phyloP scores from a whole-genome alignment of 129 eudicot genomes.

The Silybum marianum region DNA sequence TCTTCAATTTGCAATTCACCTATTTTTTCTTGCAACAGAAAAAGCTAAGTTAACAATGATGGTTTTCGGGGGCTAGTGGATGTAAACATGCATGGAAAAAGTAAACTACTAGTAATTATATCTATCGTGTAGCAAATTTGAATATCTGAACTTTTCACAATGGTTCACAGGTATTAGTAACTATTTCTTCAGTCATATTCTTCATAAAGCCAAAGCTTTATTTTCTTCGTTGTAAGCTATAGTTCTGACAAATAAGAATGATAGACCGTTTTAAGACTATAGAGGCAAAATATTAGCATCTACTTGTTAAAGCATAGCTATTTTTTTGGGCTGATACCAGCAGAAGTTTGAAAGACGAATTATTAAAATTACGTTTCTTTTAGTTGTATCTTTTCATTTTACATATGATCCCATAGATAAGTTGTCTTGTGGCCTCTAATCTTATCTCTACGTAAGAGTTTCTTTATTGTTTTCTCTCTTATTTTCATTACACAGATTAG shows the following conservation, averaged over 20 bases:
- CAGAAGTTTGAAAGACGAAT: neutral
- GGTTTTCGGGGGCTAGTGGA: conserved; percentile 6
- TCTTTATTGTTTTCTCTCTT: neutral
- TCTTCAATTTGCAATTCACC: conserved; percentile 15
- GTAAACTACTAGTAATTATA: conserved; percentile 4
- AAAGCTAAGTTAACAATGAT: neutral
- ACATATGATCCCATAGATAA: neutral
- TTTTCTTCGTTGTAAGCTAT: neutral
- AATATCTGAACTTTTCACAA: neutral
- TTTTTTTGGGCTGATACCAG: neutral
- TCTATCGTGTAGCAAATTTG: neutral
- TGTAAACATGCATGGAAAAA: neutral
- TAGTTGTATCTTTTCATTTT: conserved; percentile 8
- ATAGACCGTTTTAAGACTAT: neutral
- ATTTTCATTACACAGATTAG: conserved; percentile 52
- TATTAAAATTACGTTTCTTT: neutral
- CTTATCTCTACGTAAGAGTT: neutral
- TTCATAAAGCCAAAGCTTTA: neutral
- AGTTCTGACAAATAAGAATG: neutral
- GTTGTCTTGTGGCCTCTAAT: conserved; percentile 17
- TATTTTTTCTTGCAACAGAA: neutral
- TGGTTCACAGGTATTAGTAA: neutral
- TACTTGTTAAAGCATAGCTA: neutral
- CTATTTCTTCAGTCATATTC: neutral
- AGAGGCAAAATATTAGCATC: neutral